A percentile compares a stretch with the other conserved stretches of the same genome.
phyloP scores from a whole-genome alignment of 2,329 filamentous ascomycete species.

The Colletotrichum falcatum region DNA sequence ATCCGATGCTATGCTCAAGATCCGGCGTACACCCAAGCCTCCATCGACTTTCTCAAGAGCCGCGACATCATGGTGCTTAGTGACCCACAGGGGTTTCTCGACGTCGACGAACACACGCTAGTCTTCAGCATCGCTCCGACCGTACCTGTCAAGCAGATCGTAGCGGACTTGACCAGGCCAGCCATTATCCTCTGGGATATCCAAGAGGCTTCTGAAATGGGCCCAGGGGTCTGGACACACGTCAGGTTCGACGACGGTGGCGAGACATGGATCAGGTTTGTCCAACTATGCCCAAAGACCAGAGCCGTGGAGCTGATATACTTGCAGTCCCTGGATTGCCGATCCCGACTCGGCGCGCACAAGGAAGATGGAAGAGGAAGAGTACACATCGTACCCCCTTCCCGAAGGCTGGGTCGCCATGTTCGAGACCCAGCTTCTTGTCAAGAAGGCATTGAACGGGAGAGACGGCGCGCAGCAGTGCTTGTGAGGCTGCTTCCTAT shows the following conservation, averaged over 20 bases:
- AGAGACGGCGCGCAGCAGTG: too few relatives aligned
- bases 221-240: not conserved
- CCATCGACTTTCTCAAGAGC: not conserved
- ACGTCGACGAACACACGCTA: slow-evolving; percentile 41
- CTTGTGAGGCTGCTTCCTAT: not conserved
- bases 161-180: slow-evolving; percentile 42
- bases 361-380: slow-evolving; percentile 1
- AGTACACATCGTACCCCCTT: not conserved
- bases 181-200: slow-evolving; percentile 43
- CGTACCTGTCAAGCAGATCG: slow-evolving; percentile 44
- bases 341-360: slow-evolving; percentile 8
- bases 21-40: not conserved
- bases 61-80: slow-evolving; percentile 36
- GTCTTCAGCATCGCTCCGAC: slow-evolving; percentile 40
- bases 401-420: not conserved
- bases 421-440: not conserved
- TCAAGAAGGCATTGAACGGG: not conserved
- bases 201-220: not conserved
- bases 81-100: slow-evolving; percentile 40
- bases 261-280: slow-evolving; percentile 4
- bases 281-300: not conserved
- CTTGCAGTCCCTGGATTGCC: not conserved
- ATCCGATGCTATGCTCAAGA: slow-evolving; percentile 16
- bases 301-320: not conserved
- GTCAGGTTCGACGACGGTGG: not conserved